phyloP scores from a whole-genome alignment of 495 filamentous ascomycete species.

The Thermothielavioides terrestris region DNA sequence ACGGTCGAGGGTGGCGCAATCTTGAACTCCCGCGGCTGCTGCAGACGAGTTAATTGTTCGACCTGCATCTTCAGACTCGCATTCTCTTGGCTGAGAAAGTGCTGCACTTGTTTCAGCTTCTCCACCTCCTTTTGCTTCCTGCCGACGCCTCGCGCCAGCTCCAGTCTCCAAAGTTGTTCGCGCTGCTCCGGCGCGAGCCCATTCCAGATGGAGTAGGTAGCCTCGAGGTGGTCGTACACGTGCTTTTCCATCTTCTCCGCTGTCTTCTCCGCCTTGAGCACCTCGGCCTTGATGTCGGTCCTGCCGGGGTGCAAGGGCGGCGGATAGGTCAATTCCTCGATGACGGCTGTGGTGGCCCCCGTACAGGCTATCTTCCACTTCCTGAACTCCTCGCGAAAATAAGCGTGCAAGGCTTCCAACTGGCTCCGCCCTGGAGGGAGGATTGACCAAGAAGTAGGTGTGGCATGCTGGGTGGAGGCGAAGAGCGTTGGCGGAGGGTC shows the following conservation, averaged over 20 bases:
- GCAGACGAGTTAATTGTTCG: constrained; percentile 55
- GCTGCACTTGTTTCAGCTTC: constrained; percentile 51
- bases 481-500: constrained; percentile 70
- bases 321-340: constrained; percentile 36
- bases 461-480: constrained; percentile 59
- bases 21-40: constrained; percentile 64
- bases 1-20: constrained; percentile 56
- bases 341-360: constrained; percentile 32
- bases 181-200: constrained; percentile 46
- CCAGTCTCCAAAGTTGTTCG: constrained; percentile 66
- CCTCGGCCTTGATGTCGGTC: constrained; percentile 36
- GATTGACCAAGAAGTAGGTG: constrained; percentile 64
- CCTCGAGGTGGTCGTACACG: constrained; percentile 57
- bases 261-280: constrained; percentile 31
- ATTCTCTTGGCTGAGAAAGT: constrained; percentile 58
- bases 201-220: constrained; percentile 64
- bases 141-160: constrained; percentile 62
- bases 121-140: constrained; percentile 59
- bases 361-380: constrained; percentile 47
- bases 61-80: constrained; percentile 62
- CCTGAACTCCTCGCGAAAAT: constrained; percentile 55
- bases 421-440: constrained; percentile 61
- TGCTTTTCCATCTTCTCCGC: constrained; percentile 50
- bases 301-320: constrained; percentile 16
- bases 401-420: constrained; percentile 56